These are phyloP conservation scores for Penicillium olsonii DNA, from an alignment of 2,329 filamentous ascomycete genomes.

Conservation along the genomic window DNA sequence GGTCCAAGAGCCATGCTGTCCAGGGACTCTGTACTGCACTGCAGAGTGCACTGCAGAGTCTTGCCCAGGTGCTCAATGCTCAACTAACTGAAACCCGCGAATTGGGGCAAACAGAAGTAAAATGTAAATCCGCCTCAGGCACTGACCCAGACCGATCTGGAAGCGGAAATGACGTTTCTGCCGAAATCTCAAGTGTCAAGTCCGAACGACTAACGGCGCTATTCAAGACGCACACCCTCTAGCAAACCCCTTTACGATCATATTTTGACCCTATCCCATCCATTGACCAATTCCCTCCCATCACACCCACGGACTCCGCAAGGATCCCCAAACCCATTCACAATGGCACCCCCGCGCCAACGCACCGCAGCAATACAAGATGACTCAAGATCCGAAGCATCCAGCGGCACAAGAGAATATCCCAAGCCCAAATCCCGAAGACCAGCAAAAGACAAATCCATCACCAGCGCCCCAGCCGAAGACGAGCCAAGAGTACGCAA, in stretches of 20 bases:
- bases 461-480: slow-evolving; percentile 32
- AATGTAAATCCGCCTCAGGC: background rate
- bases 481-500: slow-evolving; percentile 33
- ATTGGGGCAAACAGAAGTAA: background rate
- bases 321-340: background rate
- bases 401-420: slow-evolving; percentile 44
- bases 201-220: slow-evolving; percentile 1
- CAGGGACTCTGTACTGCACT: too few relatives aligned
- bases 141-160: background rate
- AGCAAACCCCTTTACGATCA: slow-evolving; percentile 2
- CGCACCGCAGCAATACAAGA: slow-evolving; percentile 43
- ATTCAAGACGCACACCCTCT: slow-evolving; percentile 3
- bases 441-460: slow-evolving; percentile 27
- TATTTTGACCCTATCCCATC: background rate
- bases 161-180: slow-evolving; percentile 13
- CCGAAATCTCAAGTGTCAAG: slow-evolving; percentile 9
- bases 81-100: too few relatives aligned
- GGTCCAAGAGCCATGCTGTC: too few relatives aligned
- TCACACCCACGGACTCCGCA: slow-evolving; percentile 8
- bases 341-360: slow-evolving; percentile 50
- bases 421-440: slow-evolving; percentile 37
- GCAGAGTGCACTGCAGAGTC: background rate
- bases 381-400: slow-evolving; percentile 52
- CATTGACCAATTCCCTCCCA: slow-evolving; percentile 1
- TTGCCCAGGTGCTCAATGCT: background rate